Conservation (phyloP, 2,329 filamentous ascomycete species). For the Pseudopithomyces maydicus region DNA sequence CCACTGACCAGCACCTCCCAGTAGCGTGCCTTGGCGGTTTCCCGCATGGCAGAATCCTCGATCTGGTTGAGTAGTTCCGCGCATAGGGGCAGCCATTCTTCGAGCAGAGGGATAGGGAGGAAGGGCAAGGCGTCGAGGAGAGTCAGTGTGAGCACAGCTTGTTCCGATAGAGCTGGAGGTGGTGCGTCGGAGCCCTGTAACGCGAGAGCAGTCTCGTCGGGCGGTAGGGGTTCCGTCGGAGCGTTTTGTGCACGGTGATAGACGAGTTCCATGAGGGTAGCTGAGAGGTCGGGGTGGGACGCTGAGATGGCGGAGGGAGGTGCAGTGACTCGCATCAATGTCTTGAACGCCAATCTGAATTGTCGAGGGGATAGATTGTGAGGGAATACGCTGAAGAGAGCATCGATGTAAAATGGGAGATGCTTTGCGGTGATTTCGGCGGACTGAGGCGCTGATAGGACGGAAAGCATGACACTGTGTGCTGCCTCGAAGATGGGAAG, state of each 20-base stretch:
- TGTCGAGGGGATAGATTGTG: constrained; percentile 78
- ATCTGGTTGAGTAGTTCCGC: constrained; percentile 71
- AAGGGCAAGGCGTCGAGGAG: constrained; percentile 80
- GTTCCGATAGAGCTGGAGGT: constrained; percentile 67
- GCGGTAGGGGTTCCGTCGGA: constrained; percentile 50
- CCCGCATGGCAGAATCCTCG: constrained; percentile 64
- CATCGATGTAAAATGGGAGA: constrained; percentile 82
- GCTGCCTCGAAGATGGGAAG: constrained; percentile 84
- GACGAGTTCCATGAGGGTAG: constrained; percentile 79
- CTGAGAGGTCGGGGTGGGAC: constrained; percentile 76
- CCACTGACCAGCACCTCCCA: constrained; percentile 80
- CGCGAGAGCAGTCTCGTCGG: constrained; percentile 47
- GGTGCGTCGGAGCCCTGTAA: constrained; percentile 39
- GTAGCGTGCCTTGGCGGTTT: constrained; percentile 71
- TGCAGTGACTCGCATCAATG: constrained; percentile 78
- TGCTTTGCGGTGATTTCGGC: constrained; percentile 71
- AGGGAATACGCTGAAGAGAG: constrained; percentile 80
- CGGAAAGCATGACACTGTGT: constrained; percentile 79
- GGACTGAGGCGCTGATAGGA: constrained; percentile 80
- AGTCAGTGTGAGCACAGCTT: constrained; percentile 75
- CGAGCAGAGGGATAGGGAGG: constrained; percentile 70
- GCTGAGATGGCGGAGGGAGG: constrained; percentile 78
- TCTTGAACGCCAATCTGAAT: constrained; percentile 87
- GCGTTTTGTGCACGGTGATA: constrained; percentile 66
- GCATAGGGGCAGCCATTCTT: constrained; percentile 79